Conservation (phyloP, 116 monocot genomes). For the Papilionanthe hybrid region DNA sequence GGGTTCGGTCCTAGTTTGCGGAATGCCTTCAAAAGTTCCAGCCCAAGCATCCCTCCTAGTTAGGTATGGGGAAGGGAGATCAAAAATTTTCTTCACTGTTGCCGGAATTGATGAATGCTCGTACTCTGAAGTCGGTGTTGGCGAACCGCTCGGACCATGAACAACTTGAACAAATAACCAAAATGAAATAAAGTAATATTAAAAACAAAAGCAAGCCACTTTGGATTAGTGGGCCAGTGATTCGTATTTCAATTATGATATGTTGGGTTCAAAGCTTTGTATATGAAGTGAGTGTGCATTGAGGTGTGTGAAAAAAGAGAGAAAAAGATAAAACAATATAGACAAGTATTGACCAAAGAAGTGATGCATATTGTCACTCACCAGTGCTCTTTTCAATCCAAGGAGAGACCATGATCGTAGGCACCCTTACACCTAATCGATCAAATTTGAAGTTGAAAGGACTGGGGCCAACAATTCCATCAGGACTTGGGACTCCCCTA, state of each 20-base stretch:
- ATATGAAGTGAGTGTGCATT: no score
- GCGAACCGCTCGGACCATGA: conserved; percentile 79
- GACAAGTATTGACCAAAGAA: no score
- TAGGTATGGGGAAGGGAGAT: conserved; percentile 57
- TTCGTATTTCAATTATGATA: no score
- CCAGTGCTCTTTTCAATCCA: conserved; percentile 95
- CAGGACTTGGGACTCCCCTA: conserved; percentile 75
- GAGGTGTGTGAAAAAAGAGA: no score
- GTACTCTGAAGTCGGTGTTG: conserved; percentile 75
- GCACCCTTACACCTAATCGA: conserved; percentile 79
- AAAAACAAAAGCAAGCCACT: no score
- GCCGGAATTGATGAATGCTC: conserved; percentile 98
- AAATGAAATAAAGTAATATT: no score
- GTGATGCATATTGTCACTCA: conserved; percentile 11
- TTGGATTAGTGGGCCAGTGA: no score
- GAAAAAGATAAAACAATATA: no score
- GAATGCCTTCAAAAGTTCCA: conserved; percentile 74
- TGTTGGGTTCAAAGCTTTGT: no score
- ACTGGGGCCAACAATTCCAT: conserved; percentile 60
- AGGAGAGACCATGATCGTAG: conserved; percentile 86
- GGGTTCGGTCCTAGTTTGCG: conserved; percentile 56
- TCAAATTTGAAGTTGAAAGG: conserved; percentile 76
- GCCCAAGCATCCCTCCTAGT: conserved; percentile 94
- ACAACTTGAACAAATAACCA: conserved; percentile 29
- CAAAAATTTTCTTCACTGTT: conserved; percentile 78